Base-by-base conservation (phyloP, 176 grass and related monocot genomes). In the Carex myosuroides region DNA sequence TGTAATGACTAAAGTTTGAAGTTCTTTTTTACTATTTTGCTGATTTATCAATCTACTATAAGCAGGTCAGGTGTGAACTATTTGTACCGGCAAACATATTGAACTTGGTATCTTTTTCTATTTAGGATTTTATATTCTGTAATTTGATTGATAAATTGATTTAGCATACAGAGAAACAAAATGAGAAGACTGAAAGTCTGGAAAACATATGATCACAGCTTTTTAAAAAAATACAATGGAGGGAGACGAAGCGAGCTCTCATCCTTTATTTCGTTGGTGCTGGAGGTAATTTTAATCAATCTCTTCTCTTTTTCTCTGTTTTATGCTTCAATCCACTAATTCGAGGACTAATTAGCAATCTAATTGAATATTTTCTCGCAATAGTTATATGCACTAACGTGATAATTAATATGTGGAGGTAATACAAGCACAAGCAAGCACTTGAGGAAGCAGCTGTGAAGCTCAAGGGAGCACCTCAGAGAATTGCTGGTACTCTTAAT, bases 321-420 rank as follows among this genome's bases (percentile, higher is more conserved):
- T 33, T 33, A 20, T 21, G 22, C n/a, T 75, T 35, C 77, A 53
- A 11, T 4, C 22, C 59, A 62, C 7, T 26, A 22, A 63, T 21
- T 14, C 42, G 17, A n/a, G 60, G 41, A 50, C 16, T 61, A 44
- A 61, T 33, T 72, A 3, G 60, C 55, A 3, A 7, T 60, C 13
- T 80, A 60, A 84, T 21, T 55, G 33, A 37, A 18, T 21, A 10
- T 37, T 42, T 63, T 79, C 18, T 54, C 82, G 57, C 56, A 66
- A 21, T 83, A 95, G 96, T 95, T 56, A 88, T 99, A 79, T 99
- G 88, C 85, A 99, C 91, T 62, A 95, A 93, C 84, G 96, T 86
- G 70, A 99, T 99, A 87, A 24, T 24, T 24, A 99, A 94, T 82
- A 87, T 85, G 61, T 99, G 92, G 37, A 83, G 87, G 8, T 89